Evolutionary conservation across 805 yeast genomes (phyloP).

Genomic region (Candida michaelii): DNA sequence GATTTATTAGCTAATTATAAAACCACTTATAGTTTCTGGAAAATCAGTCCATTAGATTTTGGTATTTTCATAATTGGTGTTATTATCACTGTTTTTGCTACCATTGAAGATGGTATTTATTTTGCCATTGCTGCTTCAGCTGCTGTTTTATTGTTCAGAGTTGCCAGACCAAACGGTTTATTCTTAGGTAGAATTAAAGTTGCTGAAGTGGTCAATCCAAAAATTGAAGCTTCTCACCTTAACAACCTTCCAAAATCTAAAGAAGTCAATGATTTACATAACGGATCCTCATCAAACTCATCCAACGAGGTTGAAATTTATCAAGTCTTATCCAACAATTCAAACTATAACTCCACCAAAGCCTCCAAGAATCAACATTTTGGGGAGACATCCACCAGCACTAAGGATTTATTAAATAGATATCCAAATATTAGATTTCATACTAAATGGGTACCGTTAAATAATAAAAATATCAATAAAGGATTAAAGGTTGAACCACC

Average conservation of each 20-base stretch:
- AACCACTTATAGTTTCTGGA: conserved; percentile 69
- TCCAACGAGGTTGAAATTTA: conserved; percentile 41
- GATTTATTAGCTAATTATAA: conserved; percentile 75
- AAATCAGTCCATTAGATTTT: conserved; percentile 70
- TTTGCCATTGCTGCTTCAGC: conserved; percentile 85
- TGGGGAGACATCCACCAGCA: conserved; percentile 14
- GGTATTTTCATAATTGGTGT: conserved; percentile 73
- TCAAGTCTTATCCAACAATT: conserved; percentile 38
- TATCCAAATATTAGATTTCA: conserved; percentile 45
- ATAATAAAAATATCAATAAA: conserved; percentile 50
- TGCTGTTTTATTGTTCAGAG: conserved; percentile 68
- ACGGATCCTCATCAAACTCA: conserved; percentile 19
- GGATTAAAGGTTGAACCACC: conserved; percentile 66
- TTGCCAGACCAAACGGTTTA: conserved; percentile 78
- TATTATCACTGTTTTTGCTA: conserved; percentile 69
- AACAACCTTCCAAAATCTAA: conserved; percentile 9
- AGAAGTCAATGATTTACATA: conserved; percentile 3
- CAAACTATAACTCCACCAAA: conserved; percentile 25
- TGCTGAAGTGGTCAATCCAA: conserved; percentile 69
- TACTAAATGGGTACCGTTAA: conserved; percentile 70
- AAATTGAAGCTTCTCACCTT: conserved; percentile 25
- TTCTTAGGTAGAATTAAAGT: conserved; percentile 78
- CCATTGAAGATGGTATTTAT: conserved; percentile 87
- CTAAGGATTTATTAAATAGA: conserved; percentile 22
- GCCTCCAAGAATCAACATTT: conserved; percentile 19